Conservation (phyloP, 257 asterid genomes). For the Fraxinus americana region DNA sequence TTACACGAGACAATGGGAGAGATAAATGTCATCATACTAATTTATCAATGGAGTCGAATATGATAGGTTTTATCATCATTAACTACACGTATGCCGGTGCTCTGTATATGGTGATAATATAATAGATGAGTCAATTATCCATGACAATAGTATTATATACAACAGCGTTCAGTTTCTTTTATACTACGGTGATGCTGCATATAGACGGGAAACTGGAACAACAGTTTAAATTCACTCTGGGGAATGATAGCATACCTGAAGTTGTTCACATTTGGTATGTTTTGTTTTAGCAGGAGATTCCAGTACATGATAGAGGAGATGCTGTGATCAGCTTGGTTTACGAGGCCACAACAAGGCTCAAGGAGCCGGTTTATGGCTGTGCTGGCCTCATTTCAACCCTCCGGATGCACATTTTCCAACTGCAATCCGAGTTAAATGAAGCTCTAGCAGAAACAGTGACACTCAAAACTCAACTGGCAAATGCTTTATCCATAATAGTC, state of each 20-base stretch:
- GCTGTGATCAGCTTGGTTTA: slow-evolving; percentile 54
- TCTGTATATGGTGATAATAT: too few species aligned
- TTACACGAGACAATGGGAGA: background rate
- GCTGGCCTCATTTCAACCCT: slow-evolving; percentile 41
- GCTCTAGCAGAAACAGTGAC: slow-evolving; percentile 36
- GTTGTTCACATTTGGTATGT: background rate
- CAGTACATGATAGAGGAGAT: slow-evolving; percentile 35
- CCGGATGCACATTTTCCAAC: slow-evolving; percentile 35
- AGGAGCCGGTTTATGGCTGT: slow-evolving; percentile 51
- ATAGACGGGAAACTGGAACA: background rate
- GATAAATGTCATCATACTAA: background rate
- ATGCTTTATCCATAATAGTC: slow-evolving; percentile 27
- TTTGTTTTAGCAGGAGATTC: slow-evolving; percentile 41
- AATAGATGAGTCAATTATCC: too few species aligned
- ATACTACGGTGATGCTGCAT: background rate
- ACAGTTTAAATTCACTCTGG: background rate
- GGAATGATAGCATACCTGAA: background rate
- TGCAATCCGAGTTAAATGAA: slow-evolving; percentile 41
- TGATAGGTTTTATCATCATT: background rate
- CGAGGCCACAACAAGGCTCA: slow-evolving; percentile 48
- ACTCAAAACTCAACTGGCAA: slow-evolving; percentile 37
- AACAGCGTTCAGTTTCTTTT: background rate
- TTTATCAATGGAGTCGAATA: background rate
- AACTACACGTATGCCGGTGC: too few species aligned
- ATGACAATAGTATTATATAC: too few species aligned